Conservation (phyloP, 108 stramenopile genomes). For the Tribonema minus region DNA sequence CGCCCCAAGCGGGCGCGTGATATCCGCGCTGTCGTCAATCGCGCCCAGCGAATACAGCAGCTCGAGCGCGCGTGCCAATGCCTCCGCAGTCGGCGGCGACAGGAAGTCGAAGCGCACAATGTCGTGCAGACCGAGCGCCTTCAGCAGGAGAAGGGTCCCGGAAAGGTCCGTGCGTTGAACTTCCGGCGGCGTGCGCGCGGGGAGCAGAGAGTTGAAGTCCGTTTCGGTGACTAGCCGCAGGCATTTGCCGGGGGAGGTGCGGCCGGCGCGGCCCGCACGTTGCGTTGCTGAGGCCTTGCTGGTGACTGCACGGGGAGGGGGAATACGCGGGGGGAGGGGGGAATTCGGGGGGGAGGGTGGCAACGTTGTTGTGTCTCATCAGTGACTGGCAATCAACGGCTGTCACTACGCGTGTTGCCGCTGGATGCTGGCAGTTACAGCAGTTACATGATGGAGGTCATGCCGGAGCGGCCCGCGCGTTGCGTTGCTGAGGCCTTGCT, state of each 20-base stretch:
- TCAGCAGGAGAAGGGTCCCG: slow-evolving; percentile 76
- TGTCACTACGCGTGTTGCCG: too few species aligned
- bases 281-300: slow-evolving; percentile 80
- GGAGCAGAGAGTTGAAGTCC: slow-evolving; percentile 33
- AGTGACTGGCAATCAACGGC: too few species aligned
- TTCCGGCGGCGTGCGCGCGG: slow-evolving; percentile 59
- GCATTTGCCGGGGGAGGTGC: slow-evolving; percentile 81
- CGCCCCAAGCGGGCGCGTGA: slow-evolving; percentile 61
- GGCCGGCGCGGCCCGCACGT: slow-evolving; percentile 84
- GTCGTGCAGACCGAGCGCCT: slow-evolving; percentile 89
- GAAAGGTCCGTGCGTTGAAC: slow-evolving; percentile 75
- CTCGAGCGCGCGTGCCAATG: slow-evolving; percentile 85
- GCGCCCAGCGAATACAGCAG: slow-evolving; percentile 59
- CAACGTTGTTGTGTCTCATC: too few species aligned
- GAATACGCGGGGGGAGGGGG: too few species aligned
- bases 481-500: slow-evolving; percentile 80
- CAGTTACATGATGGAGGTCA: slow-evolving; percentile 79
- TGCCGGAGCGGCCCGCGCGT: slow-evolving; percentile 84
- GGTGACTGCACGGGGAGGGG: too few species aligned
- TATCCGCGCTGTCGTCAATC: slow-evolving; percentile 47
- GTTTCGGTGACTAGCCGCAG: slow-evolving; percentile 83
- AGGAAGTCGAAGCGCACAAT: slow-evolving; percentile 84
- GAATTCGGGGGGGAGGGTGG: too few species aligned
- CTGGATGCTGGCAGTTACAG: too few species aligned
- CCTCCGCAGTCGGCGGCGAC: slow-evolving; percentile 77